Evolutionary conservation across 179 eudicot species (phyloP), one percentile per base, ranked within the genome.

Genomic region (Beta macrorhiza): DNA sequence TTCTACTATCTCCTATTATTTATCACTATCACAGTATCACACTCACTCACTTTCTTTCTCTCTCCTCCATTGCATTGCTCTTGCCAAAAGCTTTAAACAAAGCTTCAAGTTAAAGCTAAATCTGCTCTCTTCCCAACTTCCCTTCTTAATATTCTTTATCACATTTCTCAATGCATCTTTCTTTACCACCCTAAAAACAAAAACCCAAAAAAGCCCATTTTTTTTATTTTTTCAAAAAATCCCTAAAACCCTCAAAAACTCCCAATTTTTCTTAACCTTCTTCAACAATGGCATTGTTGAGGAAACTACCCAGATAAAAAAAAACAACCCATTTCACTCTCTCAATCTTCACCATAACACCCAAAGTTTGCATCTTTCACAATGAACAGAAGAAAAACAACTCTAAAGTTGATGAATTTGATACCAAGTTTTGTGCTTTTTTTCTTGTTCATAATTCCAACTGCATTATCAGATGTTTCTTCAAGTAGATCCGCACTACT

Each of bases 401-500:
- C 42, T 37, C 42, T 37, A 37, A 37, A 37, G 42, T 37, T 37
- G 42, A 37, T 37, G 42, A 37, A 37, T 37, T 37, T 37, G 42
- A 37, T 37, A 37, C 10, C 71, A 67, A 67, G 4, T 10, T 53
- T 57, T 52, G 19, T 75, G 4, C 42, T 52, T 13, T 49, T 75
- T 19, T 52, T 58, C 15, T 47, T 67, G 22, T 7, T 63, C 19
- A 67, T 80, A 58, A 79, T 65, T 17, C 72, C 82, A 9, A n/a
- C 82, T 16, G 63, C 85, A 42, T 74, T 69, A 5, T 76, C 89
- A 57, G 88, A 87, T 79, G 86, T 87, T 65, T n/a, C 81, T 32
- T 52, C 85, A 16, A 75, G 77, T 61, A 84, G 79, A 74, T 74
- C 84, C 25, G 91, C 90, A 68, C 85, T 89, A 14, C 22, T 89